Base-by-base conservation (phyloP, 2,329 filamentous ascomycete genomes). In the Sclerotinia nivalis region DNA sequence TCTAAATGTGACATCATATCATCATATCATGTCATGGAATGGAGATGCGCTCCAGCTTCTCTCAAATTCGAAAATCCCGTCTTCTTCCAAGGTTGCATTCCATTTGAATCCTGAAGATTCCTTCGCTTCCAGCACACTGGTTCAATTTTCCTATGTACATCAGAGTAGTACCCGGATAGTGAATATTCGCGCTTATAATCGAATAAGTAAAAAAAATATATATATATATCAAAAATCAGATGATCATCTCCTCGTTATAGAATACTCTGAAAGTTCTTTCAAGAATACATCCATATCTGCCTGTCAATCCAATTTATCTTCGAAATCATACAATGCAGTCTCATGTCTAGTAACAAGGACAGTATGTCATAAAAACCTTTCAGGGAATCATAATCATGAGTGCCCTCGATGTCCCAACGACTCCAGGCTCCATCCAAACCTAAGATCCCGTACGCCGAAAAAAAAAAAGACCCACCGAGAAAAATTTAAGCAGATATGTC, bases 371-470 rank as follows among this genome's bases (percentile, higher is more conserved):
- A 37, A 37, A 50, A 55, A 49, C 28, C 40, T 18, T 54, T 31
- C 34, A n/a, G 45, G 58, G 56, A 64, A 55, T 55, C 58, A 54
- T 43, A 47, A 55, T 54, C n/a, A 64, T 64, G 45, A 52, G 43
- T 54, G 25, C n/a, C 66, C 34, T 68, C 45, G 52, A 52, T 68
- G 50, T 40, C 58, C 58, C 66, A 64, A 68, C 28, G 66, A 68
- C 66, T 62, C 66, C 66, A 62, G 58, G 66, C 66, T 68, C 66
- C 66, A 64, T 62, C 50, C 34, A 59, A 68, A 68, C 31, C 59
- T 34, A 25, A 52, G 45, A 68, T 61, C 22, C 55, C 9, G 66
- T 59, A 68, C 66, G 66, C 66, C 66, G 47, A 68, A 68, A 61
- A 59, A 40, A 59, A 40, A 13, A 50, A 43, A 68, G 54, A 47